Evolutionary conservation across 2,329 filamentous ascomycete species (phyloP), one percentile per base, ranked within the genome.

Genomic region (Shiraia sp.): DNA sequence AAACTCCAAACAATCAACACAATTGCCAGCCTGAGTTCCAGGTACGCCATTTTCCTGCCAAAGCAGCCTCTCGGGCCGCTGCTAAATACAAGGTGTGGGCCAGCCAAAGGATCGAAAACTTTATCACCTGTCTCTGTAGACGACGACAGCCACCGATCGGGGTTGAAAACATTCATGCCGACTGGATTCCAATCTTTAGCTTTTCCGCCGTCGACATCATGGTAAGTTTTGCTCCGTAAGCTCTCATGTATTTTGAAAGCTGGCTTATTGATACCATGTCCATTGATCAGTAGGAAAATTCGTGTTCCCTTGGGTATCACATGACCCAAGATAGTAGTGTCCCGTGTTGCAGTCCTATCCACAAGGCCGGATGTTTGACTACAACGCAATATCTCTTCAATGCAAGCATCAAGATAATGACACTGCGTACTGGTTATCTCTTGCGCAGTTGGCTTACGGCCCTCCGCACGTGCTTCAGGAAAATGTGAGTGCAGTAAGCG

Each of bases 401-500:
- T 58, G 2, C 55, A 47, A 0, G 68, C 74, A 37, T 75, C 71
- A 8, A 77, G 68, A 35, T 76, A 76, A 2, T 67, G 70, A 14
- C 71, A 47, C 2, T 54, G 44, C 3, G 57, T 43, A 4, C 40
- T 47, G 1, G 61, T 39, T 9, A 75, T 67, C 17, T 71, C 66
- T 6, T 55, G 38, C 1, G 59, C 53, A 3, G 59, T 59, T 4
- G 69, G 71, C 2, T 51, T 22, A 6, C 53, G 49, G 8, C 14
- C 4, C 28, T 51, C 39, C 2, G 42, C 41, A 12, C 24, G 17
- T 4, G 63, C 59, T 6, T 36, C 41, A 0, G 49, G 35, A 31
- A 71, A 68, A 3, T 55, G 53, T 4, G 40, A 36, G 6, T 49
- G 60, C 1, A 75, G 48, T 1, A 47, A 44, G 2, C 32, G 25